Evolutionary conservation across 306 rosid species (phyloP), one percentile per base, ranked within the genome.

Genomic region (Cucurbita moschata): DNA sequence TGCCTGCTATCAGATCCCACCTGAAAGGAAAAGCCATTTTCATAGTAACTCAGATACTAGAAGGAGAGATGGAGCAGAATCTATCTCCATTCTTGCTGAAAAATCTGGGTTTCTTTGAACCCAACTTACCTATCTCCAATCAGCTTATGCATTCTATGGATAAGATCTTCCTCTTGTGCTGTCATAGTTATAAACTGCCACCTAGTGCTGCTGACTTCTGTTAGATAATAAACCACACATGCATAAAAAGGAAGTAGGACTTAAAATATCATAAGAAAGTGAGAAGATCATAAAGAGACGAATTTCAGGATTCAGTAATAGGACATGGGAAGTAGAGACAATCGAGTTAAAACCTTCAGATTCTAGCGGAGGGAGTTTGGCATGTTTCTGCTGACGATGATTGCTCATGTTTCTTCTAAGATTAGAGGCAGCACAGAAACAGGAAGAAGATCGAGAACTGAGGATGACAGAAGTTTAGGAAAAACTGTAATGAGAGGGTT

Each of bases 1-100:
- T 55, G 15, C 79, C 79, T 3, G 79, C 75, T 56, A 77, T 77
- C 18, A 77, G 60, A 44, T 77, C 79, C 79, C 79, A 77, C 79
- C 79, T 77, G 75, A 52, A 53, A 42, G 21, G 37, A 21, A 11
- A 73, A 15, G 5, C 30, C 15, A 58, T 73, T 73, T 42, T 73
- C 21, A 13, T 57, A 12, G 16, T 26, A 35, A 52, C 30, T 55
- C 21, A 18, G 53, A 43, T 43, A 4, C 54, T 19, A 8, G 13
- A 8, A 35, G 74, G 46, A 51, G 74, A 49, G 23, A 49, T 30
- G 35, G 23, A 26, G 7, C 18, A 70, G 60, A 49, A 50, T 30
- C 46, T 51, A 1, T 70, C 16, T 70, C 16, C 30, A 70, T 50
- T 50, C 7, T 69, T 69, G 74, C 9, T 26, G 5, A 69, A 43